Conservation (phyloP, 2,329 filamentous ascomycete species). For the Diaporthe citriasiana region DNA sequence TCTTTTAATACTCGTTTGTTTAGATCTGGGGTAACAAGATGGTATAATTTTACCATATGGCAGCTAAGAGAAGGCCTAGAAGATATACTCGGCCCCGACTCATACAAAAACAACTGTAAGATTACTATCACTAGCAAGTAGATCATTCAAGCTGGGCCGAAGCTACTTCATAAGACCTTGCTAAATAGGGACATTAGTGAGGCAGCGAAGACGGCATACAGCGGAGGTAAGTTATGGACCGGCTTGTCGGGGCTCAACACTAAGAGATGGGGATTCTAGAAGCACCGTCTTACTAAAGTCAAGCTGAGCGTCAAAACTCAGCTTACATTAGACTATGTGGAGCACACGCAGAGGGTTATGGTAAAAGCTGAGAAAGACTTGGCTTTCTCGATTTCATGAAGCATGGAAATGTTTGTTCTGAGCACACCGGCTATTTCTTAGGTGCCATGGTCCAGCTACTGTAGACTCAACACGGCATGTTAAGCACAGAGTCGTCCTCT, state of each 20-base stretch:
- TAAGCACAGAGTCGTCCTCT: no score
- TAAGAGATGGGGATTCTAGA: constrained; percentile 22
- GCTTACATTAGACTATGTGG: not conserved
- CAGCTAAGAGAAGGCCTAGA: constrained; percentile 6
- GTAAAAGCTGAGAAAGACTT: not conserved
- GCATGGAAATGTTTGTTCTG: not conserved
- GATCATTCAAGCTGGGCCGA: constrained; percentile 1
- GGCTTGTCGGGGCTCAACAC: not conserved
- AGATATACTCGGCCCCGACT: not conserved
- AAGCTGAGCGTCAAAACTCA: not conserved
- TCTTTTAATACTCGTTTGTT: constrained; percentile 6
- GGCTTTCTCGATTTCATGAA: not conserved
- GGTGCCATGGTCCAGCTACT: no score
- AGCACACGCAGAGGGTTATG: constrained; percentile 2
- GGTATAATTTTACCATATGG: not conserved
- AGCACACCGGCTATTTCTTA: not conserved
- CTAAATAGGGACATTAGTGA: not conserved
- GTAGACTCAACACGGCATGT: no score
- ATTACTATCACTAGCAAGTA: constrained; percentile 4
- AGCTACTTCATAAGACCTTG: not conserved
- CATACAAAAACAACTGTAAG: constrained; percentile 8
- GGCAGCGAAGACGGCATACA: not conserved
- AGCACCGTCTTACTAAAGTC: constrained; percentile 2
- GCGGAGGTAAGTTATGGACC: not conserved
- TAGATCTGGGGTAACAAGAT: not conserved